Conservation (phyloP, 1,284 basidiomycete genomes). For the Amylostereum areolatum region DNA sequence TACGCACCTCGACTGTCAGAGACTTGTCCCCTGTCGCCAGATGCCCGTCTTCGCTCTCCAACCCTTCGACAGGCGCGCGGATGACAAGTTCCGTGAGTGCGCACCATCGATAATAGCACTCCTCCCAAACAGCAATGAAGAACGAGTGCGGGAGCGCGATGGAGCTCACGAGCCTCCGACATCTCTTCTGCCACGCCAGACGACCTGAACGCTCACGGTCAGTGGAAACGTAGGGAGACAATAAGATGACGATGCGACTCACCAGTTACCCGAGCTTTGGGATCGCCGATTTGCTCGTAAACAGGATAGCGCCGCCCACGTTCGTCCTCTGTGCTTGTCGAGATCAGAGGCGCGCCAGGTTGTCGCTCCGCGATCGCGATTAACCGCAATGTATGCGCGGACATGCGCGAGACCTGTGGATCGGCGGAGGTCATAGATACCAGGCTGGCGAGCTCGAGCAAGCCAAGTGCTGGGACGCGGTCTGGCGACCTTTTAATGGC, state of each 20-base stretch:
- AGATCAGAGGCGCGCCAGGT: slow-evolving; percentile 45
- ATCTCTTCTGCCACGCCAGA: slow-evolving; percentile 74
- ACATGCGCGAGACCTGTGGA: slow-evolving; percentile 55
- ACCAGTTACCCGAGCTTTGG: slow-evolving; percentile 64
- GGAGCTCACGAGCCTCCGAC: slow-evolving; percentile 64
- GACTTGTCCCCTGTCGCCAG: slow-evolving; percentile 14
- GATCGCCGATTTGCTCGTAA: slow-evolving; percentile 75
- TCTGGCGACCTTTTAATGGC: slow-evolving; percentile 36
- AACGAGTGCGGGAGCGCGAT: slow-evolving; percentile 58
- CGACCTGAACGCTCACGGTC: slow-evolving; percentile 38
- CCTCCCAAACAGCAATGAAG: slow-evolving; percentile 75
- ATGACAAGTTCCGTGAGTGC: slow-evolving; percentile 27
- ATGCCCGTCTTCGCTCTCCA: slow-evolving; percentile 40
- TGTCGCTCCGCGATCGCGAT: slow-evolving; percentile 62
- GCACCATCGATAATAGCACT: slow-evolving; percentile 52
- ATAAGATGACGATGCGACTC: slow-evolving; percentile 19
- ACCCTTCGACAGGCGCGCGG: slow-evolving; percentile 16
- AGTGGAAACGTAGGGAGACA: not conserved
- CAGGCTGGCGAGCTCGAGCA: slow-evolving; percentile 67
- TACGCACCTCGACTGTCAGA: slow-evolving; percentile 34
- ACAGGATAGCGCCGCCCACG: slow-evolving; percentile 61
- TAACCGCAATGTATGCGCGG: slow-evolving; percentile 61
- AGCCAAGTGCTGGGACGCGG: slow-evolving; percentile 54
- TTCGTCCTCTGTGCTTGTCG: slow-evolving; percentile 50
- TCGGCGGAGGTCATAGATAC: slow-evolving; percentile 66